phyloP scores from a whole-genome alignment of 2,329 filamentous ascomycete genomes.

The Leptographium galeiforme region DNA sequence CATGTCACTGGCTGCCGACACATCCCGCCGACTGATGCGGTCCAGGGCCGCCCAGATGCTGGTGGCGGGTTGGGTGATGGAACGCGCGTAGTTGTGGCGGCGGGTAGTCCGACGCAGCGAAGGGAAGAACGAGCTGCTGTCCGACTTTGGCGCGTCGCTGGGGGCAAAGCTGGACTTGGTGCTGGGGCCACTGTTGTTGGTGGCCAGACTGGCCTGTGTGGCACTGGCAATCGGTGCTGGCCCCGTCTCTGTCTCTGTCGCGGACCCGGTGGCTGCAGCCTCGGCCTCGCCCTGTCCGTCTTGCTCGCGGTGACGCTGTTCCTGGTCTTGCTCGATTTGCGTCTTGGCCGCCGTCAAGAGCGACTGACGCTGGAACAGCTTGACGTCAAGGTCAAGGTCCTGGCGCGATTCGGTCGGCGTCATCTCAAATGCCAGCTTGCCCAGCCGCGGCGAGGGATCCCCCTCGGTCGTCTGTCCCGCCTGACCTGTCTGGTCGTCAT shows the following conservation, averaged over 20 bases:
- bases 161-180: too few relatives aligned
- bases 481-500: not conserved
- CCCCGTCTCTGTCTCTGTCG: too few relatives aligned
- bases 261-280: too few relatives aligned
- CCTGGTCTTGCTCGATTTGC: constrained; percentile 5
- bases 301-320: not conserved
- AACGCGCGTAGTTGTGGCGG: not conserved
- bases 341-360: constrained; percentile 9
- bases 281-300: too few relatives aligned
- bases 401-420: constrained; percentile 7
- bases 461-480: not conserved
- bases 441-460: constrained; percentile 4
- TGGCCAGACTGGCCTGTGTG: not conserved
- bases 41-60: constrained; percentile 1
- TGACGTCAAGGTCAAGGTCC: constrained; percentile 8
- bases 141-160: too few relatives aligned
- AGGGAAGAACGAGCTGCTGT: not conserved
- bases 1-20: not conserved
- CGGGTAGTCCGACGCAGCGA: not conserved
- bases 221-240: too few relatives aligned
- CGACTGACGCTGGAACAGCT: constrained; percentile 11
- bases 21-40: not conserved
- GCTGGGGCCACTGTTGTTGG: not conserved
- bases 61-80: constrained; percentile 1
- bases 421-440: constrained; percentile 10